Base-by-base conservation (phyloP, 2,329 filamentous ascomycete genomes). In the Penicillium sp. region DNA sequence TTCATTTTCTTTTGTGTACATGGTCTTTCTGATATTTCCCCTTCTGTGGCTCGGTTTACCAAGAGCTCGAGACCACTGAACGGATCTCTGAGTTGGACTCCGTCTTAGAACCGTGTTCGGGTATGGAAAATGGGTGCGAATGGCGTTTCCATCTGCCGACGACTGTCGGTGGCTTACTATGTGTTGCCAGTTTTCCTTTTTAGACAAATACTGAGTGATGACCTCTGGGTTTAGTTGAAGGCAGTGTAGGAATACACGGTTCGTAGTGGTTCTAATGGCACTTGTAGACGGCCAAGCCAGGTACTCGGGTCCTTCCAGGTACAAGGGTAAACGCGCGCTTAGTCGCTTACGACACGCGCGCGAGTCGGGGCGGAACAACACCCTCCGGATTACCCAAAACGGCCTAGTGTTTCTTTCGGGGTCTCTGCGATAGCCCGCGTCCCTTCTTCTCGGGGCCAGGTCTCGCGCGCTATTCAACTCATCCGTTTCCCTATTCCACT, bases 111-210 rank as follows among this genome's bases (percentile, higher is more conserved):
- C 63, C 68, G 63, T 70, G 69, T 70, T 71, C 65, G 69, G 71
- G 67, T 69, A 65, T 69, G 69, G 69, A 71, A 73, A 74, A 72
- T 63, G 62, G 69, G 68, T 71, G 69, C 61, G 67, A 68, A 69
- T 67, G 71, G 71, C 71, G 70, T 74, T 73, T 67, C 58, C 60
- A 63, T 69, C 54, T 54, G 56, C 65, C 62, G 64, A 61, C 57
- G 50, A 56, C 61, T 63, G 61, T 68, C 58, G 66, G 64, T 63
- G 62, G 56, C 56, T 55, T 61, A 38, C 53, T 53, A 62, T 61
- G 58, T 63, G 56, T 65, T 66, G 63, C 63, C 58, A 63, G 45
- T 58, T 58, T 46, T 54, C 50, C 36, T 53, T 63, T 41, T 58
- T 66, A 66, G 63, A 66, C 62, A 57, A 65, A 61, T 58, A 63